phyloP scores from a whole-genome alignment of 2,329 filamentous ascomycete genomes.

The Alternaria sp. region DNA sequence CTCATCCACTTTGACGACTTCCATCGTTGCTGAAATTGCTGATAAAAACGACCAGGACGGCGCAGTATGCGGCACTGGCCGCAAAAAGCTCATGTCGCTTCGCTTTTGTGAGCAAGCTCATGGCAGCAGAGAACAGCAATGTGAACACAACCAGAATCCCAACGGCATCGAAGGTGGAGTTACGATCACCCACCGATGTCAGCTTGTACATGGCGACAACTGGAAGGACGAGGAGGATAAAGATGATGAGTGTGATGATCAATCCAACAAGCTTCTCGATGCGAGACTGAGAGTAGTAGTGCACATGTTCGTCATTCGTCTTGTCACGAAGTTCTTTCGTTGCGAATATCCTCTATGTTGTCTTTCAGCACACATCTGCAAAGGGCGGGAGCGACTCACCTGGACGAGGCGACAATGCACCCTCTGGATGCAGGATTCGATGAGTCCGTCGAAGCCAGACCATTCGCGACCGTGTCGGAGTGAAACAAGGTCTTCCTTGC shows the following conservation, averaged over 20 bases:
- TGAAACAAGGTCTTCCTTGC: too few species aligned
- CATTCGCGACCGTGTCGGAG: too few species aligned
- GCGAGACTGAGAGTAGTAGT: constrained; percentile 41
- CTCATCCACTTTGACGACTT: background rate
- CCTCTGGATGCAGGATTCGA: too few species aligned
- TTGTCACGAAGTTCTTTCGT: constrained; percentile 37
- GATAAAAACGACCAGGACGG: constrained; percentile 48
- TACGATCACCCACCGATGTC: constrained; percentile 29
- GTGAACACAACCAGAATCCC: constrained; percentile 51
- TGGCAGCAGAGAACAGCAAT: constrained; percentile 40
- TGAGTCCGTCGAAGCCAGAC: too few species aligned
- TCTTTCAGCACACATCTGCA: too few species aligned
- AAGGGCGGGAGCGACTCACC: too few species aligned
- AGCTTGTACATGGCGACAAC: constrained; percentile 48
- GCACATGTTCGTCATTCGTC: constrained; percentile 27
- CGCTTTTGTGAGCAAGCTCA: constrained; percentile 42
- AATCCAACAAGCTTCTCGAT: constrained; percentile 44
- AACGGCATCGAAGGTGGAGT: constrained; percentile 47
- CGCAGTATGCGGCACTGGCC: constrained; percentile 46
- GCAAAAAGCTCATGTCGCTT: constrained; percentile 46
- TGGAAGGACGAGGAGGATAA: constrained; percentile 45
- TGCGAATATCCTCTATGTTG: too few species aligned
- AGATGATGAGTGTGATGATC: constrained; percentile 48
- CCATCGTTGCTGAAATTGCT: constrained; percentile 36
- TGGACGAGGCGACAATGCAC: too few species aligned